Evolutionary conservation across 2,329 filamentous ascomycete species (phyloP).

Genomic region (Leptographium galeiforme): DNA sequence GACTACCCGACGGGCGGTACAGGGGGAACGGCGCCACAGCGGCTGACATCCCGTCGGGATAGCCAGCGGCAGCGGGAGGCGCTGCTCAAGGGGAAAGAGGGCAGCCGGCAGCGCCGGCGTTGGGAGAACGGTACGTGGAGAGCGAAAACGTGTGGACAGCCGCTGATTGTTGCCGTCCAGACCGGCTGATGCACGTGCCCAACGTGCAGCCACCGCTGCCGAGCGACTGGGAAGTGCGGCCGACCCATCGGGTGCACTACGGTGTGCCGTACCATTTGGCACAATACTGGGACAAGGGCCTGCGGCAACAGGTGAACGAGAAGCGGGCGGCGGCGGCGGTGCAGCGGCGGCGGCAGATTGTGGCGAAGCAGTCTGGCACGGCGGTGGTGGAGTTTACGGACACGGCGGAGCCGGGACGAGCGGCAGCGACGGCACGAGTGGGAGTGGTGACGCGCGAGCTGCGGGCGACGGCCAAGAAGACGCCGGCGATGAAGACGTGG

Average conservation of each 20-base stretch:
- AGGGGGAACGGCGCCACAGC: slow-evolving; percentile 23
- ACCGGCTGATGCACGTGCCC: slow-evolving; percentile 76
- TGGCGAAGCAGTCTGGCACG: slow-evolving; percentile 25
- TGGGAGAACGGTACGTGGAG: slow-evolving; percentile 74
- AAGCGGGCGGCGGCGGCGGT: slow-evolving; percentile 26
- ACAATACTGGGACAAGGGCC: slow-evolving; percentile 61
- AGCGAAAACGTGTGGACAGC: neutral
- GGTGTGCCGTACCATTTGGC: slow-evolving; percentile 79
- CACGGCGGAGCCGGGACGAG: neutral
- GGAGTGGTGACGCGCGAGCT: slow-evolving; percentile 66
- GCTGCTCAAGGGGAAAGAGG: slow-evolving; percentile 79
- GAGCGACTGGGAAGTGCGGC: slow-evolving; percentile 68
- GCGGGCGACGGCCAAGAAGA: slow-evolving; percentile 65
- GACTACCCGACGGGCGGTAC: slow-evolving; percentile 7
- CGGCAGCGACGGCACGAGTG: slow-evolving; percentile 22
- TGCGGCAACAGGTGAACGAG: slow-evolving; percentile 36
- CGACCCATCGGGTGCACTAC: slow-evolving; percentile 63
- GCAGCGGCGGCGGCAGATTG: slow-evolving; percentile 28
- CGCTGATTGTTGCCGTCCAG: slow-evolving; percentile 27
- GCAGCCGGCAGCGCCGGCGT: slow-evolving; percentile 68
- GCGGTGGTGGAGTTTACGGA: no score
- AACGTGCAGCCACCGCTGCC: slow-evolving; percentile 72
- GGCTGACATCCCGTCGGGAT: slow-evolving; percentile 37
- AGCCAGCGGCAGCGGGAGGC: slow-evolving; percentile 53
- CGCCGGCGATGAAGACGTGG: slow-evolving; percentile 63